Percentiles rank a stretch among this genome's conserved stretches.
These are phyloP conservation scores for Cryptococcus sp. DNA, from an alignment of 1,284 basidiomycete genomes.

Conservation along the genomic window DNA sequence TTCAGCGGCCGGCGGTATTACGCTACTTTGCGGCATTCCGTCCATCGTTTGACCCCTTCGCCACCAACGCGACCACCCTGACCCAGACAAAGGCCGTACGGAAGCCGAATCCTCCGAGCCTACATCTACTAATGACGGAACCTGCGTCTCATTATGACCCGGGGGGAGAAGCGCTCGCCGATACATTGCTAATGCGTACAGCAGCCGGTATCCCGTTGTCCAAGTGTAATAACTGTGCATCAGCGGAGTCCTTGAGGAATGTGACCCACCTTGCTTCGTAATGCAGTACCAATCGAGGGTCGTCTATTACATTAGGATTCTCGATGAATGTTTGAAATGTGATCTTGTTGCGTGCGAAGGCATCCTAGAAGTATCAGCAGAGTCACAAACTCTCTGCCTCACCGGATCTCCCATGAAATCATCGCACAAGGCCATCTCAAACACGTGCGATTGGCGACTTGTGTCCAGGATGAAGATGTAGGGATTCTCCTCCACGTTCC, in stretches of 20 bases:
- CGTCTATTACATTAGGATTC: slow-evolving; percentile 56
- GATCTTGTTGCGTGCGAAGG: slow-evolving; percentile 55
- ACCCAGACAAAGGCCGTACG: slow-evolving; percentile 34
- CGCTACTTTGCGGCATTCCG: slow-evolving; percentile 1
- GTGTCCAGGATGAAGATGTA: slow-evolving; percentile 56
- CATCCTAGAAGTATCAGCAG: slow-evolving; percentile 14
- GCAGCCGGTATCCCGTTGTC: slow-evolving; percentile 56
- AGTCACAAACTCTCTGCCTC: slow-evolving; percentile 22
- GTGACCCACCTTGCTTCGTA: slow-evolving; percentile 50
- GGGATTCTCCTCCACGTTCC: slow-evolving; percentile 54
- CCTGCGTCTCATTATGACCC: not conserved
- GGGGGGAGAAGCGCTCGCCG: slow-evolving; percentile 52
- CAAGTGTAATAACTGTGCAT: slow-evolving; percentile 55
- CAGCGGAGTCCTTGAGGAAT: slow-evolving; percentile 1
- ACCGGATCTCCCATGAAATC: slow-evolving; percentile 33
- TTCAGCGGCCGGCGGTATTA: not conserved
- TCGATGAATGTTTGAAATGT: slow-evolving; percentile 58
- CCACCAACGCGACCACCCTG: slow-evolving; percentile 51
- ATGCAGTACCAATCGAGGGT: slow-evolving; percentile 56
- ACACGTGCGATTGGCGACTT: slow-evolving; percentile 51
- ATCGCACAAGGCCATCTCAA: slow-evolving; percentile 56
- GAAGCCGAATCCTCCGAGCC: slow-evolving; percentile 1
- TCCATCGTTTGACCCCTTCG: slow-evolving; percentile 28
- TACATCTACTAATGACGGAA: no score
- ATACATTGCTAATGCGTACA: slow-evolving; percentile 57